Evolutionary conservation across 306 rosid species (phyloP).

Genomic region (Corylus avellana): DNA sequence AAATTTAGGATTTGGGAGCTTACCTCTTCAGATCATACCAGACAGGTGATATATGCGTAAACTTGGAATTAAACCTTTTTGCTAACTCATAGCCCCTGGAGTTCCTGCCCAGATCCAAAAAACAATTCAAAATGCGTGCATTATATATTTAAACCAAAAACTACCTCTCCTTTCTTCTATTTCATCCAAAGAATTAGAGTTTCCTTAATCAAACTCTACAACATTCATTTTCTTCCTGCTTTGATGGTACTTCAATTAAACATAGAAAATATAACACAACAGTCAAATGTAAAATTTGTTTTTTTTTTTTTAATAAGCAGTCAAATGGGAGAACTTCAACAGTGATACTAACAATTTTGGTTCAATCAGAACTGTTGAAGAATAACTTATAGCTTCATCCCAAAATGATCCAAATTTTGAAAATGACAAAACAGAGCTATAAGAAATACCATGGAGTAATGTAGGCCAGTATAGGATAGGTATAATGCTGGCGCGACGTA

Average conservation of each 20-base stretch:
- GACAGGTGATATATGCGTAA: slow-evolving; percentile 90
- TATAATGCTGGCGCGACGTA: slow-evolving; percentile 52
- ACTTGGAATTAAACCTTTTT: slow-evolving; percentile 81
- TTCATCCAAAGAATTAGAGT: not conserved
- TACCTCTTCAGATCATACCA: slow-evolving; percentile 98
- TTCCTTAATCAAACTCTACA: not conserved
- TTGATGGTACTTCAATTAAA: no score
- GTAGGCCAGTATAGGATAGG: slow-evolving; percentile 80
- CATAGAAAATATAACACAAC: no score
- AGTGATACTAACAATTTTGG: not conserved
- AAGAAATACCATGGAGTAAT: slow-evolving; percentile 85
- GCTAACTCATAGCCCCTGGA: slow-evolving; percentile 85
- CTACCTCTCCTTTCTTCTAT: no score
- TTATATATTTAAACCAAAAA: not conserved
- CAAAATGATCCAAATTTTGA: not conserved
- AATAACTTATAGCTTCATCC: slow-evolving; percentile 1
- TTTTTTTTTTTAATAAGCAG: no score
- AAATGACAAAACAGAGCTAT: slow-evolving; percentile 7
- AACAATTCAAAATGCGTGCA: not conserved
- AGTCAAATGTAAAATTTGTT: no score
- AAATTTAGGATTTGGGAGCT: slow-evolving; percentile 12
- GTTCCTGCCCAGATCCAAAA: slow-evolving; percentile 66
- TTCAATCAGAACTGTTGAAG: not conserved
- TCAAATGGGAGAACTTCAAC: not conserved
- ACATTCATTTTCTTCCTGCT: not conserved